Conservation (phyloP, 1,139 yeast genomes). For the Trichomonascaceae sp. region DNA sequence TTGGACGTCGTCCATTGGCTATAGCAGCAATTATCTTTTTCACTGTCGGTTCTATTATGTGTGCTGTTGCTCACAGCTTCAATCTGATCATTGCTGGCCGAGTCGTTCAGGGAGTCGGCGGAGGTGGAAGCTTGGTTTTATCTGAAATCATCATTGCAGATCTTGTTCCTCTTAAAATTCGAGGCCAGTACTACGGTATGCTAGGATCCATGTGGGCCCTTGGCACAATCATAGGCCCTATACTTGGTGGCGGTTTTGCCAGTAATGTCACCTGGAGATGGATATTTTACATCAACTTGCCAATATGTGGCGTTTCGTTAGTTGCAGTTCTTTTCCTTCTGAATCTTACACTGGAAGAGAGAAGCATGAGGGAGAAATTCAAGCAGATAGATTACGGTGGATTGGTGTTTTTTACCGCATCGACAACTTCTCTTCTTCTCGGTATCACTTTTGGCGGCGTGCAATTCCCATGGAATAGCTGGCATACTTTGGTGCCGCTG, state of each 20-base stretch:
- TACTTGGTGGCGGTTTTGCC: conserved; percentile 63
- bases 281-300: conserved; percentile 70
- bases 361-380: conserved; percentile 38
- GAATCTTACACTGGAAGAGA: conserved; percentile 48
- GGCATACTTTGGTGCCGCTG: conserved; percentile 49
- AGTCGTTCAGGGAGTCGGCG: conserved; percentile 67
- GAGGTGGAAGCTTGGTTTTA: conserved; percentile 60
- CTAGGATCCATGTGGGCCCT: conserved; percentile 39
- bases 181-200: conserved; percentile 46
- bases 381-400: conserved; percentile 45
- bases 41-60: conserved; percentile 56
- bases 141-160: conserved; percentile 56
- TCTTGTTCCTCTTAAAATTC: conserved; percentile 49
- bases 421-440: conserved; percentile 41
- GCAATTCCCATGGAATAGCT: conserved; percentile 46
- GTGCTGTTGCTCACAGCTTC: conserved; percentile 54
- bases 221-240: conserved; percentile 58
- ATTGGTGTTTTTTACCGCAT: conserved; percentile 37
- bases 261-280: conserved; percentile 65
- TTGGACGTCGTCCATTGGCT: conserved; percentile 53
- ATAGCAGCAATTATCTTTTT: conserved; percentile 48
- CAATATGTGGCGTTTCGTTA: conserved; percentile 57
- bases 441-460: conserved; percentile 50
- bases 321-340: conserved; percentile 43
- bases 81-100: conserved; percentile 62